These are phyloP conservation scores for Trifolium subterraneum DNA, from an alignment of 306 rosid genomes.

Conservation along the genomic window DNA sequence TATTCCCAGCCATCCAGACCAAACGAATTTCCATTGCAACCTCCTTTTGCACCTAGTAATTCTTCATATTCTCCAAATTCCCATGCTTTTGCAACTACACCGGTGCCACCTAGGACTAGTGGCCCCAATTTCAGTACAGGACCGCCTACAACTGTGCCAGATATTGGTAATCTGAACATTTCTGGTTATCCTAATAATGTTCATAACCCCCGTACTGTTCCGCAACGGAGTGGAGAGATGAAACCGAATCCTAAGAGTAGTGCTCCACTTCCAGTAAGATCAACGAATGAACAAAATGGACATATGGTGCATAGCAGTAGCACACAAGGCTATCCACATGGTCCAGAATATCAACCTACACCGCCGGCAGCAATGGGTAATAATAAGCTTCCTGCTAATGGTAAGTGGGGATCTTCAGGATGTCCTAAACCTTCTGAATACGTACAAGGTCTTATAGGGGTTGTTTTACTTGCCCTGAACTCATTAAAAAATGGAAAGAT, in stretches of 20 bases:
- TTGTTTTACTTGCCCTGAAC: constrained; percentile 80
- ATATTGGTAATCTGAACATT: constrained; percentile 61
- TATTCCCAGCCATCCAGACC: constrained; percentile 58
- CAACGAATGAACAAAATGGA: constrained; percentile 60
- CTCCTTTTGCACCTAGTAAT: constrained; percentile 56
- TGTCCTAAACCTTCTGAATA: constrained; percentile 73
- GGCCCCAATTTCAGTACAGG: constrained; percentile 59
- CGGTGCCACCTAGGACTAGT: constrained; percentile 55
- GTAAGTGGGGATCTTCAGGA: constrained; percentile 78
- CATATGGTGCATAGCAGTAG: constrained; percentile 50
- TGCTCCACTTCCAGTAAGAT: constrained; percentile 48
- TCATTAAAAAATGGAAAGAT: constrained; percentile 74
- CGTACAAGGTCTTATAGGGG: constrained; percentile 84
- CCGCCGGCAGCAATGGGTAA: constrained; percentile 43
- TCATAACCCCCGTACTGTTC: constrained; percentile 51
- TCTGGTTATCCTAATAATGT: constrained; percentile 53
- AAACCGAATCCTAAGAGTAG: constrained; percentile 53
- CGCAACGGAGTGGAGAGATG: constrained; percentile 55
- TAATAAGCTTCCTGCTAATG: constrained; percentile 58
- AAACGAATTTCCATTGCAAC: constrained; percentile 58
- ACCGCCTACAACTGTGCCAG: constrained; percentile 52
- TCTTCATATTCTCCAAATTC: constrained; percentile 49
- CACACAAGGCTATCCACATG: constrained; percentile 58
- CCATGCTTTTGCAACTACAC: constrained; percentile 53
- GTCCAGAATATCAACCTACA: constrained; percentile 52